A percentile compares a stretch with the other conserved stretches of the same genome.
phyloP scores from a whole-genome alignment of 345 rosid genomes.

The Microcos paniculata region DNA sequence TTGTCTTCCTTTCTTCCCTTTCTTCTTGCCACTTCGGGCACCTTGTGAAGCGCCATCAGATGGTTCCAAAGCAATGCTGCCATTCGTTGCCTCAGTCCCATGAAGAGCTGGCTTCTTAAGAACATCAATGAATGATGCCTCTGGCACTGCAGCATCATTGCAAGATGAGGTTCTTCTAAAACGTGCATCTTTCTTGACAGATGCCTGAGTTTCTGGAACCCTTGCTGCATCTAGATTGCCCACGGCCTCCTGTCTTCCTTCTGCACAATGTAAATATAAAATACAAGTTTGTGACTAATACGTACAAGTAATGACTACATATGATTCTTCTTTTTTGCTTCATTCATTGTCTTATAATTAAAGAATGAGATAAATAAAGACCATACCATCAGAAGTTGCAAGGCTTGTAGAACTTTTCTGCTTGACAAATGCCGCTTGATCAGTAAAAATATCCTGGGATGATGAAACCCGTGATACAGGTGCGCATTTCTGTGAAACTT shows the following conservation, averaged over 20 bases:
- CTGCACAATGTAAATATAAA: conserved; percentile 21
- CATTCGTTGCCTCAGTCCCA: conserved; percentile 12
- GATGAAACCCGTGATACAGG: conserved; percentile 43
- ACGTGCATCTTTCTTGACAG: conserved; percentile 44
- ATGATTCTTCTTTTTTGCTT: background rate
- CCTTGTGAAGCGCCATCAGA: conserved; percentile 25
- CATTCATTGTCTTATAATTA: background rate
- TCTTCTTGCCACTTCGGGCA: conserved; percentile 39
- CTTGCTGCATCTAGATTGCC: conserved; percentile 21
- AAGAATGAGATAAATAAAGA: background rate
- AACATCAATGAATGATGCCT: conserved; percentile 81
- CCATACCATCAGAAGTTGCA: conserved; percentile 44
- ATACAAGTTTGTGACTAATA: background rate
- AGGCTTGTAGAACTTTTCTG: conserved; percentile 33
- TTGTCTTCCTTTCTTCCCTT: conserved; percentile 59
- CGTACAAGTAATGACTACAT: background rate
- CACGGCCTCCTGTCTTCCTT: conserved; percentile 27
- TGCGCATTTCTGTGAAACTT: conserved; percentile 33
- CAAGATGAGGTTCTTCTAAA: conserved; percentile 49
- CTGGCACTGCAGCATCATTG: conserved; percentile 47
- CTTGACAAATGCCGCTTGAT: conserved; percentile 36
- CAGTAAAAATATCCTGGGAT: conserved; percentile 51
- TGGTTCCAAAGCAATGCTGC: conserved; percentile 26
- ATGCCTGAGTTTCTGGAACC: conserved; percentile 22
- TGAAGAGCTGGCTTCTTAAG: conserved; percentile 38